Evolutionary conservation across 1,139 yeast genomes (phyloP), one percentile per base, ranked within the genome.

Genomic region (Pichia kudriavzevii): DNA sequence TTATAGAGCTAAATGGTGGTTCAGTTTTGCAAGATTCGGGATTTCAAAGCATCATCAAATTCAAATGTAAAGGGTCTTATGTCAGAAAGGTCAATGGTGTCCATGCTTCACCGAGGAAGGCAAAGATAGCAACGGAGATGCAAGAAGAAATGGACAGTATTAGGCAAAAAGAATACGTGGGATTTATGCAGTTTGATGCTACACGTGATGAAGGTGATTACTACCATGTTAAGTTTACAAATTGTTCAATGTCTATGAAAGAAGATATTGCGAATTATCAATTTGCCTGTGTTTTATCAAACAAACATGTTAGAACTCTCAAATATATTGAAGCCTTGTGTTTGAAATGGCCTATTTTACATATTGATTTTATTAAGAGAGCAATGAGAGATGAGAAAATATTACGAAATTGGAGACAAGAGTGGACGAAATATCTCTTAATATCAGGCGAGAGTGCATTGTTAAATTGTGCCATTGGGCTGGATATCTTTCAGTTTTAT

Each of bases 281-380:
- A 22, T 82, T 85, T 61, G 85, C 70, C 2, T 88, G 87, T 2
- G 64, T 83, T 30, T 56, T 85, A 1, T 68, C 94, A 0, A 67
- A 67, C 28, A 66, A 64, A 15, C 66, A 67, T 44, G 66, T 73
- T 22, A 64, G 94, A 28, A 82, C 85, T 37, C 69, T 79, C 15
- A 85, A 85, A 51, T 88, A 81, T 51, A 56, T 87, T n/a, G 94
- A 85, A 51, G 76, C 83, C 1, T 59, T 87, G n/a, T 85, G 94
- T 0, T 55, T 87, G 28, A 93, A 94, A 2, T 85, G 95, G 94
- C 97, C 97, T 1, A 71, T 85, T 14, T 51, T 88, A 22, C 75
- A 84, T 3, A 69, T 71, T 42, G 55, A 61, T 11, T 87, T 71
- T 46, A 63, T 88, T 8, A 56, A 59, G n/a, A 80, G 78, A 43